These are phyloP conservation scores for Hypomyces perniciosus DNA, from an alignment of 2,329 filamentous ascomycete species.

Conservation along the genomic window DNA sequence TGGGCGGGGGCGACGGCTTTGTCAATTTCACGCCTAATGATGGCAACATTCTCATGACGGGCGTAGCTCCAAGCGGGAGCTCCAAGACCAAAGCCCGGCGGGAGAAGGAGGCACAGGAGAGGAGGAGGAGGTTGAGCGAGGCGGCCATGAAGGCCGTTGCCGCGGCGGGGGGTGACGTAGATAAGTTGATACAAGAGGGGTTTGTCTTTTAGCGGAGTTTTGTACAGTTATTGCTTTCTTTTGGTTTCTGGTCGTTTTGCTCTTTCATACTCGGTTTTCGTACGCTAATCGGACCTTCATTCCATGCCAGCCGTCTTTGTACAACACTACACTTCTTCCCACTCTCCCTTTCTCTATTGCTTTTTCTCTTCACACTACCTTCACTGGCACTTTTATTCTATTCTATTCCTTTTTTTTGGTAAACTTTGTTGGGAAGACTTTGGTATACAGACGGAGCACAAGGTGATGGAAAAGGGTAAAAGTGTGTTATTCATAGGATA, in stretches of 20 bases:
- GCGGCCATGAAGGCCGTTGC: slow-evolving; percentile 62
- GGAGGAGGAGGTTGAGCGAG: slow-evolving; percentile 61
- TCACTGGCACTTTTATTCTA: too few species aligned
- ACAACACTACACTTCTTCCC: too few species aligned
- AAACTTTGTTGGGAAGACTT: too few species aligned
- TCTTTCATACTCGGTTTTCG: too few species aligned
- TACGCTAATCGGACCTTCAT: too few species aligned
- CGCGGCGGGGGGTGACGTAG: slow-evolving; percentile 63
- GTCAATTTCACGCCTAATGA: slow-evolving; percentile 88
- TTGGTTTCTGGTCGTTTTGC: background rate
- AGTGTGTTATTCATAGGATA: too few species aligned
- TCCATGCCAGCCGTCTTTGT: too few species aligned
- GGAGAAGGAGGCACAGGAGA: slow-evolving; percentile 81
- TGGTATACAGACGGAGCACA: too few species aligned
- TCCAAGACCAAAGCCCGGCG: slow-evolving; percentile 91
- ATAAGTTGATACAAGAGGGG: slow-evolving; percentile 46
- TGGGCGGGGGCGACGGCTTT: slow-evolving; percentile 50
- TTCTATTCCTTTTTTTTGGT: too few species aligned
- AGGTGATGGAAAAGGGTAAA: too few species aligned
- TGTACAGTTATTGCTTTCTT: background rate
- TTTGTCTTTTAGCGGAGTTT: slow-evolving; percentile 32
- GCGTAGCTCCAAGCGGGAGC: slow-evolving; percentile 85
- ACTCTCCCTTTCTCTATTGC: too few species aligned
- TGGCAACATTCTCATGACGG: slow-evolving; percentile 70
- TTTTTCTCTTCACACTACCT: too few species aligned